Conservation (phyloP, 352 stramenopile species). For the Pythium apleroticum region DNA sequence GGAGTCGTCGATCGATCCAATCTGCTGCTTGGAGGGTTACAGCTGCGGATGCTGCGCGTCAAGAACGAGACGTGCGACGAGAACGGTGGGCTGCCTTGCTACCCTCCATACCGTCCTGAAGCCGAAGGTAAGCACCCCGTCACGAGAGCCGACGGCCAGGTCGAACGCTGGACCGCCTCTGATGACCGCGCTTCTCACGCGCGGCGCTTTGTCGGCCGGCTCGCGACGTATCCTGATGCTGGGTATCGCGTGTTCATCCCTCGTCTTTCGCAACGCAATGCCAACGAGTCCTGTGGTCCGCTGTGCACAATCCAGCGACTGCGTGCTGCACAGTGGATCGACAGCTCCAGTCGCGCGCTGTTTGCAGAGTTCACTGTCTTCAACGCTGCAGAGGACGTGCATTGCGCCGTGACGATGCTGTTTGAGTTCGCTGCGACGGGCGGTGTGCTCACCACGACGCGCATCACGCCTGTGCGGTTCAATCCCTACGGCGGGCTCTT, state of each 20-base stretch:
- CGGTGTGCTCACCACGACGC: conserved; percentile 33
- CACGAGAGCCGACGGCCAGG: conserved; percentile 11
- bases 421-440: conserved; percentile 56
- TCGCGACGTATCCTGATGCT: conserved; percentile 39
- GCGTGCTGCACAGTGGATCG: conserved; percentile 47
- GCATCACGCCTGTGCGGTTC: conserved; percentile 44
- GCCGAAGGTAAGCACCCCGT: conserved; percentile 29
- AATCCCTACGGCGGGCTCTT: conserved; percentile 52
- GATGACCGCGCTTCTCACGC: conserved; percentile 4
- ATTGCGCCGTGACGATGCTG: conserved; percentile 46
- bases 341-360: conserved; percentile 42
- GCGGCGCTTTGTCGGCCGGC: conserved; percentile 29
- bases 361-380: conserved; percentile 71
- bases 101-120: conserved; percentile 33
- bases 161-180: conserved; percentile 39
- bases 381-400: conserved; percentile 49
- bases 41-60: conserved; percentile 54
- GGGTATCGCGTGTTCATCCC: conserved; percentile 29
- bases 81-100: conserved; percentile 24
- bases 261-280: conserved; percentile 6
- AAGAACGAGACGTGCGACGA: conserved; percentile 23
- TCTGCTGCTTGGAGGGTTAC: conserved; percentile 59
- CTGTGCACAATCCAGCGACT: conserved; percentile 42
- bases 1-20: conserved; percentile 46
- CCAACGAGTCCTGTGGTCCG: conserved; percentile 29